Percentiles rank a stretch among this genome's conserved stretches.
These are phyloP conservation scores for Yamadazyma blattariae DNA, from an alignment of 1,139 yeast species.

Conservation along the genomic window DNA sequence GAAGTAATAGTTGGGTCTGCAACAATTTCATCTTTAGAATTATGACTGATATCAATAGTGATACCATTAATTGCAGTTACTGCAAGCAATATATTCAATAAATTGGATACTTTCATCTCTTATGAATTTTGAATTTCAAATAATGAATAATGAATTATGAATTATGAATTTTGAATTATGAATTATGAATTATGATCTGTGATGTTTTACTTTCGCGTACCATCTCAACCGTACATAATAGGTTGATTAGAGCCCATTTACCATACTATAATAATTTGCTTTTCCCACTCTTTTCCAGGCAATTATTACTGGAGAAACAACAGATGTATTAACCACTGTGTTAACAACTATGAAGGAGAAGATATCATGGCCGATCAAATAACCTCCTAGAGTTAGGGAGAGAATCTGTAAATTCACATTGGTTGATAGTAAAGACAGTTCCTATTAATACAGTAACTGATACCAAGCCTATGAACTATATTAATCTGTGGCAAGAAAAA, in stretches of 20 bases:
- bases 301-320: too few species aligned
- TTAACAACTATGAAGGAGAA: too few species aligned
- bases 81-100: background rate
- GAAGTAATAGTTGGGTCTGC: slow-evolving; percentile 4
- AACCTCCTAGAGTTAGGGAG: too few species aligned
- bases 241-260: background rate
- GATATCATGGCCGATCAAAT: too few species aligned
- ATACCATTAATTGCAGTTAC: background rate
- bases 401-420: slow-evolving; percentile 1
- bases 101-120: background rate
- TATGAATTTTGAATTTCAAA: too few species aligned
- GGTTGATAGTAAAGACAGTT: slow-evolving; percentile 7
- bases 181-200: too few species aligned
- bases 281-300: too few species aligned
- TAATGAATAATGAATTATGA: too few species aligned
- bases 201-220: slow-evolving; percentile 2
- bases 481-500: slow-evolving; percentile 38
- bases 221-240: background rate
- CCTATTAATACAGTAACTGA: slow-evolving; percentile 3
- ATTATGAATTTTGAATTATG: too few species aligned
- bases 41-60: background rate
- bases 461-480: slow-evolving; percentile 3
- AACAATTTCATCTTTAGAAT: background rate
- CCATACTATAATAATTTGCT: too few species aligned
- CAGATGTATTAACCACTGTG: too few species aligned